Conservation (phyloP, 2,329 filamentous ascomycete genomes). For the Pyrenochaeta sp. region DNA sequence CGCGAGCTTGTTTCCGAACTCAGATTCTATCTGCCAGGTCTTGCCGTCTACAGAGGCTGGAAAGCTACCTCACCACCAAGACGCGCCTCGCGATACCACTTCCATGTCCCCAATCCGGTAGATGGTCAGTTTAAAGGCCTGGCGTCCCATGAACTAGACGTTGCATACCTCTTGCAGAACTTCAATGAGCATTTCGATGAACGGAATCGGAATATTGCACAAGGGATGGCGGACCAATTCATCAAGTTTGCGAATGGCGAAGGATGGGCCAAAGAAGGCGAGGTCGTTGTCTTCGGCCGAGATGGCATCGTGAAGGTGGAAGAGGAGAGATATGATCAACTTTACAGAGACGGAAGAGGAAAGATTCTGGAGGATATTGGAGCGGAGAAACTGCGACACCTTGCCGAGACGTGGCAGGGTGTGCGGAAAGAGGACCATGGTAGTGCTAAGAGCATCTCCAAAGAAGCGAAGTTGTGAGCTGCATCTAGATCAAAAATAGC, state of each 20-base stretch:
- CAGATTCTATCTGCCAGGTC: constrained; percentile 54
- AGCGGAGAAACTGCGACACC: constrained; percentile 28
- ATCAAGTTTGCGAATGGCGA: constrained; percentile 35
- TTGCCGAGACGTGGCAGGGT: constrained; percentile 42
- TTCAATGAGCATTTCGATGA: constrained; percentile 29
- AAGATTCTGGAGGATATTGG: constrained; percentile 31
- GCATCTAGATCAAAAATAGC: not conserved
- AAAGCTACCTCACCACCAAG: constrained; percentile 12
- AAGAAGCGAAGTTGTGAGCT: constrained; percentile 11
- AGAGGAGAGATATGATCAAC: constrained; percentile 32
- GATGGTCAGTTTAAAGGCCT: constrained; percentile 29
- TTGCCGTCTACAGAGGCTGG: constrained; percentile 49
- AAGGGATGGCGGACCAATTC: constrained; percentile 33
- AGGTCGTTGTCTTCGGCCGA: constrained; percentile 31
- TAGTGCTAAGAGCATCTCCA: not conserved
- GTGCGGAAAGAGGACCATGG: constrained; percentile 29
- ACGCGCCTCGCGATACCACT: constrained; percentile 33
- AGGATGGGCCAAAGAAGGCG: constrained; percentile 28
- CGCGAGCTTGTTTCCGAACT: constrained; percentile 55
- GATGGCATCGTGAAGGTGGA: constrained; percentile 18
- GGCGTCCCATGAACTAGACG: constrained; percentile 42
- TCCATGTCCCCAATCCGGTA: constrained; percentile 41
- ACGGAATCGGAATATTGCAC: constrained; percentile 13
- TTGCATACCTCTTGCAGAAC: constrained; percentile 39
- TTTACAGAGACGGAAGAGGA: constrained; percentile 31